Conservation (phyloP, 2,329 filamentous ascomycete species). For the Leptographium lundbergii region DNA sequence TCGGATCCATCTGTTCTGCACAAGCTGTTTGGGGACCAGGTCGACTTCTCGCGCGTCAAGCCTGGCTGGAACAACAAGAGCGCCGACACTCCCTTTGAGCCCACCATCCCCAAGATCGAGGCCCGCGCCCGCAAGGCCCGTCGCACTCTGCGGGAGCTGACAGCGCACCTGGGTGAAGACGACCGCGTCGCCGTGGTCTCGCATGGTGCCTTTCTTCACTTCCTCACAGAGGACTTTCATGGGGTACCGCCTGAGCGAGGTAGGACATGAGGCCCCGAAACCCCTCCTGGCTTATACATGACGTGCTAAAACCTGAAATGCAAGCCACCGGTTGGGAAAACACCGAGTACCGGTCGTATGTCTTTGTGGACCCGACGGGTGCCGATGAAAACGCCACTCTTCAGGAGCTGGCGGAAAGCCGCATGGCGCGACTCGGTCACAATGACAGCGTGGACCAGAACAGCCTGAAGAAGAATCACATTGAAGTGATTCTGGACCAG, state of each 20-base stretch:
- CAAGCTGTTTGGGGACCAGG: slow-evolving; percentile 45
- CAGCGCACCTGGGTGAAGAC: slow-evolving; percentile 30
- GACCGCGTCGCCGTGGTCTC: slow-evolving; percentile 63
- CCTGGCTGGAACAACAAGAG: slow-evolving; percentile 63
- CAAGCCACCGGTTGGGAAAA: slow-evolving; percentile 60
- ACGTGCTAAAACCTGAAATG: not conserved
- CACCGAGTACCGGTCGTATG: slow-evolving; percentile 58
- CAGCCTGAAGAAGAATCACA: slow-evolving; percentile 26
- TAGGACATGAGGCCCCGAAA: not conserved
- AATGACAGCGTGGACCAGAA: slow-evolving; percentile 31
- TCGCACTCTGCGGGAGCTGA: slow-evolving; percentile 38
- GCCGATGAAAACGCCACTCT: slow-evolving; percentile 33
- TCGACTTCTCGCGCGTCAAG: slow-evolving; percentile 51
- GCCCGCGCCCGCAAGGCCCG: slow-evolving; percentile 49
- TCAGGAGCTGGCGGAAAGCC: slow-evolving; percentile 35
- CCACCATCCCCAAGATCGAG: slow-evolving; percentile 39
- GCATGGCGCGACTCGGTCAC: slow-evolving; percentile 25
- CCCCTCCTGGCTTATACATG: not conserved
- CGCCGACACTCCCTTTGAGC: slow-evolving; percentile 29
- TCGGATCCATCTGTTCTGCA: slow-evolving; percentile 40
- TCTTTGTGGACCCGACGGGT: slow-evolving; percentile 42
- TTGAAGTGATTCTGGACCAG: slow-evolving; percentile 15
- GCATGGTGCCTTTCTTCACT: slow-evolving; percentile 76
- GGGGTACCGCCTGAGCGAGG: slow-evolving; percentile 30
- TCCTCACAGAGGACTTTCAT: slow-evolving; percentile 70